Conservation (phyloP, 305 asterid species). For the Withania somnifera region DNA sequence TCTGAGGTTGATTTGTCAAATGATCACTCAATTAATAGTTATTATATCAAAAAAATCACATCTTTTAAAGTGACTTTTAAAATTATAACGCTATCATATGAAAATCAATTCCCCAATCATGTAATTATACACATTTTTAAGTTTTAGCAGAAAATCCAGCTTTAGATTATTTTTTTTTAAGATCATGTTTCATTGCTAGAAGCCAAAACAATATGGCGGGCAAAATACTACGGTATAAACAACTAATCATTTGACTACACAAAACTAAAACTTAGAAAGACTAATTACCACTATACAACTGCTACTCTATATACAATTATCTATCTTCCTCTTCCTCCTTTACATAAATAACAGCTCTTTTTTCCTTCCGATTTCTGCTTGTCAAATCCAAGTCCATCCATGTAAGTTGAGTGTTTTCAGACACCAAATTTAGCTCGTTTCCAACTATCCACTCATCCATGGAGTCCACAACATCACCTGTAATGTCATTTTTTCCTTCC, state of each 20-base stretch:
- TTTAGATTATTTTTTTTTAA: too few relatives aligned
- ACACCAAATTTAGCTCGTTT: not conserved
- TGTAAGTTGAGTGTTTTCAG: not conserved
- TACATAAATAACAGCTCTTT: not conserved
- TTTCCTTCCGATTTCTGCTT: not conserved
- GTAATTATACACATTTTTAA: not conserved
- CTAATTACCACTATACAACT: not conserved
- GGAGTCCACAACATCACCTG: conserved; percentile 5
- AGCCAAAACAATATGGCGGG: not conserved
- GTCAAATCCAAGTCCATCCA: conserved; percentile 15
- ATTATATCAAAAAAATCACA: too few relatives aligned
- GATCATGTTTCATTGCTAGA: not conserved
- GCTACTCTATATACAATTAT: not conserved
- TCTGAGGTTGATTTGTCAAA: too few relatives aligned
- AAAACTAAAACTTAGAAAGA: not conserved
- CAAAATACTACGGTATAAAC: not conserved
- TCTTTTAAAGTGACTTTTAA: too few relatives aligned
- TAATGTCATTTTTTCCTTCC: not conserved
- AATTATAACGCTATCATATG: too few relatives aligned
- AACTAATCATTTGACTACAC: not conserved
- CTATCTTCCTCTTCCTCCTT: not conserved
- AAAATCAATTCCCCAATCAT: not conserved
- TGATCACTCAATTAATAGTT: too few relatives aligned
- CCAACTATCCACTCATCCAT: conserved; percentile 24
- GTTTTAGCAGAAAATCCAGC: not conserved